Conservation (phyloP, 495 filamentous ascomycete species). For the Schizothecium vesticola region DNA sequence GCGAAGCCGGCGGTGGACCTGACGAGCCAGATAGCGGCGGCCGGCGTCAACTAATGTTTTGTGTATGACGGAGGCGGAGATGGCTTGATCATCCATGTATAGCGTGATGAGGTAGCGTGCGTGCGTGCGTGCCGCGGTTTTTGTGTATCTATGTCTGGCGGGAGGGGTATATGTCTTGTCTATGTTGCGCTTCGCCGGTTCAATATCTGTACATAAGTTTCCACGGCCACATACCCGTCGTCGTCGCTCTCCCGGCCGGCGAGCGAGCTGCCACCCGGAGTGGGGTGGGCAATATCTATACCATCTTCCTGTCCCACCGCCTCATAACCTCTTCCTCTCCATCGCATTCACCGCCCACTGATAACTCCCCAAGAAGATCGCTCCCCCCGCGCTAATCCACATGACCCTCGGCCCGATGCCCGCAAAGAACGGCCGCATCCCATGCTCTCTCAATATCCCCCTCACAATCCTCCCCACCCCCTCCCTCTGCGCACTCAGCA, state of each 20-base stretch:
- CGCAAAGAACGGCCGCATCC: conserved; percentile 73
- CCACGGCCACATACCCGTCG: neutral
- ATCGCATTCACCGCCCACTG: conserved; percentile 80
- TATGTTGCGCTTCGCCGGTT: neutral
- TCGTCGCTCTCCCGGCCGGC: neutral
- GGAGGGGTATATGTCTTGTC: conserved; percentile 21
- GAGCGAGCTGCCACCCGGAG: neutral
- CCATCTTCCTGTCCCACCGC: neutral
- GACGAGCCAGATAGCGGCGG: neutral
- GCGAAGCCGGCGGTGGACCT: conserved; percentile 1
- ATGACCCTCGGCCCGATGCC: conserved; percentile 83
- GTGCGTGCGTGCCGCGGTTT: conserved; percentile 10
- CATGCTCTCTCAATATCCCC: conserved; percentile 63
- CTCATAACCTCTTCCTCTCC: conserved; percentile 24
- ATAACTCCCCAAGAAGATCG: conserved; percentile 93
- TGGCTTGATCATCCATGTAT: neutral
- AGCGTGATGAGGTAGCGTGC: neutral
- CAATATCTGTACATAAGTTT: conserved; percentile 8
- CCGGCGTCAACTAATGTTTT: conserved; percentile 3
- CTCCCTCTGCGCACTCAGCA: conserved; percentile 66
- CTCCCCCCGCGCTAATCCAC: conserved; percentile 92
- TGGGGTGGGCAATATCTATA: neutral
- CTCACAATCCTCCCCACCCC: conserved; percentile 54
- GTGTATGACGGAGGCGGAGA: neutral
- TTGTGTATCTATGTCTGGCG: conserved; percentile 20